phyloP scores from a whole-genome alignment of 768 basidiomycete genomes.

The Kwoniella shandongensis region DNA sequence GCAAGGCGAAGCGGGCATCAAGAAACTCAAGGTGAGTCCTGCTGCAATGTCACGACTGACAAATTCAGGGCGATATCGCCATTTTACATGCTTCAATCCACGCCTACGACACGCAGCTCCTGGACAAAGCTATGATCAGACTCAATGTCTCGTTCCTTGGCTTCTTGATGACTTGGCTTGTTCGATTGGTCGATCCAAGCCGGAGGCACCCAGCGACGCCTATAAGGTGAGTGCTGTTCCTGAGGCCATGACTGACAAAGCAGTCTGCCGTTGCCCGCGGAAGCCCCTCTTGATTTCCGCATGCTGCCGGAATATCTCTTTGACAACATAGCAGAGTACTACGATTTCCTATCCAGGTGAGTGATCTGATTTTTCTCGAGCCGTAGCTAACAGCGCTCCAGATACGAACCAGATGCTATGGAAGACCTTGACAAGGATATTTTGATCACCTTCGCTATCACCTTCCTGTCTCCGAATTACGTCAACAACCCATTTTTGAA shows the following conservation, averaged over 20 bases:
- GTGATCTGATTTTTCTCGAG: conserved; percentile 31
- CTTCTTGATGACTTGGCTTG: conserved; percentile 91
- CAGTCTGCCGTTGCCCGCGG: conserved; percentile 79
- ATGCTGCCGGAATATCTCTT: conserved; percentile 90
- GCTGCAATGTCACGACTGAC: neutral
- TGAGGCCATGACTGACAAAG: conserved; percentile 1
- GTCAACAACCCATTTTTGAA: conserved; percentile 99
- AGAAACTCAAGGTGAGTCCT: conserved; percentile 67
- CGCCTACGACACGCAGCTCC: conserved; percentile 78
- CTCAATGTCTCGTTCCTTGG: conserved; percentile 78
- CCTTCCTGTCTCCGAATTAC: conserved; percentile 93
- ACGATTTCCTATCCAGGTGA: conserved; percentile 78
- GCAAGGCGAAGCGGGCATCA: conserved; percentile 74
- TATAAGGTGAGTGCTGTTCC: conserved; percentile 62
- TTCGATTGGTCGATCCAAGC: conserved; percentile 80
- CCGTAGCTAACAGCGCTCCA: conserved; percentile 9
- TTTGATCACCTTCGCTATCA: conserved; percentile 79
- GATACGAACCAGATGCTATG: conserved; percentile 68
- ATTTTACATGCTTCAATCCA: conserved; percentile 71
- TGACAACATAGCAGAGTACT: conserved; percentile 89
- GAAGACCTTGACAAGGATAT: conserved; percentile 82
- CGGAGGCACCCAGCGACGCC: conserved; percentile 70
- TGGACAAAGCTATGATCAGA: conserved; percentile 80
- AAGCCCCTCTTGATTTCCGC: conserved; percentile 79
- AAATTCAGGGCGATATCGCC: conserved; percentile 63